Base-by-base conservation (phyloP, 768 basidiomycete genomes). In the Panaeolus papilionaceus region DNA sequence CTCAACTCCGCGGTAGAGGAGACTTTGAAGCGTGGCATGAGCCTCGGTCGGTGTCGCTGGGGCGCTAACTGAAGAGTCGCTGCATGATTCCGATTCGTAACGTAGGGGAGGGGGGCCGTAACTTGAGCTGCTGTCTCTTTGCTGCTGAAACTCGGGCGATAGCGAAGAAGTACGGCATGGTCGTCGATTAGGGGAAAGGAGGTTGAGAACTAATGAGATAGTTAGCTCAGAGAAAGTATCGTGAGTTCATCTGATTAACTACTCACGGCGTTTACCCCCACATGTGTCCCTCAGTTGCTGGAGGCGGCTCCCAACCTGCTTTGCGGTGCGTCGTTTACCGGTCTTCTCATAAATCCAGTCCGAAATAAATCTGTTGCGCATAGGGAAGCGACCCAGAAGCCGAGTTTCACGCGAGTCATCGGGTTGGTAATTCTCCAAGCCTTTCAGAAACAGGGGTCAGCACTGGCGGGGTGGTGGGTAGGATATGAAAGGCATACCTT, bases 311-410 rank as follows among this genome's bases (percentile, higher is more conserved):
- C 92, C 92, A 61, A 93, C 92, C 77, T 93, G 92, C 75, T 93
- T 93, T 26, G 92, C 86, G 8, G 90, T 89, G 67, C 92, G 84
- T 68, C 84, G 82, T 75, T 89, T 88, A 26, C 92, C 90, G 0
- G 92, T 93, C 69, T 84, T 85, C 40, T 82, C 81, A 74, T 82
- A 87, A 74, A 93, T 92, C 78, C 90, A 89, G 70, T 93, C 90
- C 63, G 92, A 91, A 69, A 93, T 91, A 78, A 92, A 93, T 61
- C 89, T 85, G 78, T 93, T 93, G 66, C 92, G 84, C 84, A 91
- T 87, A 42, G 92, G 92, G 74, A 90, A 92, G 63, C 92, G 86
- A 26, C 91, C 91, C 3, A 93, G 84, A 18, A 90, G 85, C 65
- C 89, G 82, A 45, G 91, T 90, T 74, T 92, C 90, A 75, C 90